Conservation (phyloP, 495 filamentous ascomycete species). For the Haplographium delicatum region DNA sequence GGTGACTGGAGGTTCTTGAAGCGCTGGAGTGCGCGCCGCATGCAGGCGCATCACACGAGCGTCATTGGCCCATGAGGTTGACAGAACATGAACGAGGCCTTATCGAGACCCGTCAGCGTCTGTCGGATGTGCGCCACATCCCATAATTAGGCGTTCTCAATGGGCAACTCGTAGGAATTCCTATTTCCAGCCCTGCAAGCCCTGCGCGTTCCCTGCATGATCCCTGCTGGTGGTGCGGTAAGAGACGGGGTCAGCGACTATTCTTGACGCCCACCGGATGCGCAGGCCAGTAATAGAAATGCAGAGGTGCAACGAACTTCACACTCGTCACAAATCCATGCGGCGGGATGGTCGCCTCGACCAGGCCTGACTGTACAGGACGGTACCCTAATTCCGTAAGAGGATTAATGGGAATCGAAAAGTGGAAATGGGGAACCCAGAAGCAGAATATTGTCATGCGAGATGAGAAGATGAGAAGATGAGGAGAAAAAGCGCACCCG, state of each 20-base stretch:
- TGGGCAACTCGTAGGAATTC: neutral
- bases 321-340: too few relatives aligned
- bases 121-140: conserved; percentile 15
- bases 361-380: too few relatives aligned
- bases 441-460: too few relatives aligned
- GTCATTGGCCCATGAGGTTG: too few relatives aligned
- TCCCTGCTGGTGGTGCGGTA: conserved; percentile 8
- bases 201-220: neutral
- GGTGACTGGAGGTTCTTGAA: neutral
- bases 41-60: neutral
- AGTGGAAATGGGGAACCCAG: too few relatives aligned
- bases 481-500: too few relatives aligned
- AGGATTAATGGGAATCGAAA: too few relatives aligned
- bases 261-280: conserved; percentile 14
- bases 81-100: too few relatives aligned
- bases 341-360: too few relatives aligned
- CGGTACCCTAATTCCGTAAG: too few relatives aligned
- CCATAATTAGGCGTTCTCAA: neutral
- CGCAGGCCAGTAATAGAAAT: neutral
- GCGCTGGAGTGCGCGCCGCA: neutral
- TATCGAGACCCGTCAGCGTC: conserved; percentile 4
- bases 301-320: too few relatives aligned
- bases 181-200: conserved; percentile 3
- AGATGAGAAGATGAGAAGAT: too few relatives aligned
- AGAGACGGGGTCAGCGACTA: conserved; percentile 13